Evolutionary conservation across 2,329 filamentous ascomycete genomes (phyloP), one percentile per base, ranked within the genome.

Genomic region (Sphaerostilbella broomeana): DNA sequence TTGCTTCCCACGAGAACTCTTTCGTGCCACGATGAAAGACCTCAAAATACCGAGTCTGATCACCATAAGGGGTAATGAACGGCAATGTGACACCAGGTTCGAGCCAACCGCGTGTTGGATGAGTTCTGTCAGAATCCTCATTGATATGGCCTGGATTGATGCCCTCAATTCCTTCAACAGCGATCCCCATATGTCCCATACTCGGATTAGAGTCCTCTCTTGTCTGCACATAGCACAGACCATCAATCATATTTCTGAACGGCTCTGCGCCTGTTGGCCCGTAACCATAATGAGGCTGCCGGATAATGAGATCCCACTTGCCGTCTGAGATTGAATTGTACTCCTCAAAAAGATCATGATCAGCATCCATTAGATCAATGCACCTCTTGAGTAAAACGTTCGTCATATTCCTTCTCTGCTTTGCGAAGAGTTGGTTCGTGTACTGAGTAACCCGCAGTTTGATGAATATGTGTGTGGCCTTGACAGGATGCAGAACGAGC

Each of bases 401-500:
- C 0, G 77, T 69, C 10, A 67, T 68, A 47, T 72, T 79, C 12
- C 77, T 66, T 37, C 75, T 66, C 56, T 81, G 75, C 1, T 60
- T 54, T 0, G 70, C 74, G 40, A 75, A 76, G 5, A 75, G 59
- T 18, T 70, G 67, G 45, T 81, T 79, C 22, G 55, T 62, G 1
- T 61, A 69, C 12, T 61, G 59, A 1, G 59, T 65, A 10, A 71
- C 64, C 37, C 65, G 66, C 20, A 71, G 67, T 27, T 69, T 63
- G 13, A 69, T 67, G 42, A 73, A 71, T 24, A 73, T 71, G n/a
- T 69, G 65, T 2, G 69, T 75, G 3, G 77, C 75, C 24, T 73
- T 69, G 32, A 75, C 68, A 0, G 78, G 77, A 38, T 82, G 75
- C 5, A 79, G 63, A 7, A 82, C 65, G 42, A 77, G 69, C 47